phyloP scores from a whole-genome alignment of 148 eudicot genomes.

The Dysphania ambrosioides region DNA sequence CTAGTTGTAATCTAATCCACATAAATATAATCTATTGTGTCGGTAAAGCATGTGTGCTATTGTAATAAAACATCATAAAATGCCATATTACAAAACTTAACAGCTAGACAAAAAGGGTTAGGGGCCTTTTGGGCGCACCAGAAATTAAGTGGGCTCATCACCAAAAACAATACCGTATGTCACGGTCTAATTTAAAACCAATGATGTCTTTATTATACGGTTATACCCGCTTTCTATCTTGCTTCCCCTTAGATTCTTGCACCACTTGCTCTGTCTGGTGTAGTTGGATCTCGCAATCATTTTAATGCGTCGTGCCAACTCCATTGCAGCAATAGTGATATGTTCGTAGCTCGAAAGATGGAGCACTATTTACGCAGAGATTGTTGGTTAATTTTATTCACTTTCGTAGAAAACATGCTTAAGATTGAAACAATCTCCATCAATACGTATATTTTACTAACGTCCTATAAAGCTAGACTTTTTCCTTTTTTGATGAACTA shows the following conservation, averaged over 20 bases:
- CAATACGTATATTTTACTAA: background rate
- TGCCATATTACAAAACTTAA: slow-evolving; percentile 9
- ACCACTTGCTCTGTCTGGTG: background rate
- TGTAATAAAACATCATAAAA: background rate
- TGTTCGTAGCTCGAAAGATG: too few species aligned
- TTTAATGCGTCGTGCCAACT: too few species aligned
- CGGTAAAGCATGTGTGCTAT: slow-evolving; percentile 8
- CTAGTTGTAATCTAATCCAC: too few species aligned
- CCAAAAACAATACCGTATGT: slow-evolving; percentile 15
- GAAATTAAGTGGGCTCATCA: slow-evolving; percentile 6
- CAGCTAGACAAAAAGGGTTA: background rate
- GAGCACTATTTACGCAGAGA: too few species aligned
- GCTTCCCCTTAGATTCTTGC: background rate
- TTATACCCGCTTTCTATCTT: background rate
- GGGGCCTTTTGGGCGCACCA: slow-evolving; percentile 17
- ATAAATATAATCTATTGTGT: background rate
- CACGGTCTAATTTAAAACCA: slow-evolving; percentile 3
- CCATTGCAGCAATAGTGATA: background rate
- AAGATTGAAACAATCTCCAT: background rate
- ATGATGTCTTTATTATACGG: background rate
- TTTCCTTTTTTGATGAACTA: background rate
- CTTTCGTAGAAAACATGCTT: background rate
- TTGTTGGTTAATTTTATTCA: background rate
- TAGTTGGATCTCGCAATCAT: slow-evolving; percentile 8
- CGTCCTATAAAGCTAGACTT: background rate